Evolutionary conservation across 495 filamentous ascomycete genomes (phyloP).

Genomic region (Penicillium fimorum): DNA sequence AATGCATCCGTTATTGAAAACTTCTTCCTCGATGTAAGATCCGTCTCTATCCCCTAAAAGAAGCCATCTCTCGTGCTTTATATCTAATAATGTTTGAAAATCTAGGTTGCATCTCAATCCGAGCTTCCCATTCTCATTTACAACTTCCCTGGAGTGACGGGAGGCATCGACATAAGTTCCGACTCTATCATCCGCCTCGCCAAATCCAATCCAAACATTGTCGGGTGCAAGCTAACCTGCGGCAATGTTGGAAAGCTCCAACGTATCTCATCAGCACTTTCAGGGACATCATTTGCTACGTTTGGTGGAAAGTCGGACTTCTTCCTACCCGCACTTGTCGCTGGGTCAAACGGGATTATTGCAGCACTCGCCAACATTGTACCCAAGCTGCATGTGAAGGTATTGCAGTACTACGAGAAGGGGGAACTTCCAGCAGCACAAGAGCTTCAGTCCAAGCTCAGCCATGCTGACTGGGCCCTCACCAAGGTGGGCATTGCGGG

Average conservation of each 20-base stretch:
- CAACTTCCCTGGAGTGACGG: constrained; percentile 73
- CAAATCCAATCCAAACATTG: neutral
- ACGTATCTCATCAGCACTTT: constrained; percentile 8
- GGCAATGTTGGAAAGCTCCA: constrained; percentile 19
- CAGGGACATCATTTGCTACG: constrained; percentile 8
- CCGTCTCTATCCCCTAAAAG: neutral
- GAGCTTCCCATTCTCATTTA: constrained; percentile 79
- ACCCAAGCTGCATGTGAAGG: constrained; percentile 12
- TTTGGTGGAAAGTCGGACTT: constrained; percentile 16
- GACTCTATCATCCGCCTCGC: constrained; percentile 63
- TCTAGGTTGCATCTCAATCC: constrained; percentile 63
- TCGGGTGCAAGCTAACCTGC: constrained; percentile 15
- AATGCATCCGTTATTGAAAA: constrained; percentile 49
- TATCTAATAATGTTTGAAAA: constrained; percentile 31
- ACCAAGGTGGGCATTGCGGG: constrained; percentile 7
- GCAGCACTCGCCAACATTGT: constrained; percentile 13
- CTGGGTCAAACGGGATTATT: constrained; percentile 15
- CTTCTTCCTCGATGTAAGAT: constrained; percentile 43
- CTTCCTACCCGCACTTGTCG: constrained; percentile 9
- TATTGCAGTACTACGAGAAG: constrained; percentile 7
- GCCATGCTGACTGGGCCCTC: constrained; percentile 3
- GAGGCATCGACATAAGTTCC: constrained; percentile 69
- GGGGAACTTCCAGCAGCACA: constrained; percentile 2
- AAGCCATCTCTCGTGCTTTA: neutral
- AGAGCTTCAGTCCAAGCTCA: constrained; percentile 3